Evolutionary conservation across 2,329 filamentous ascomycete species (phyloP).

Genomic region (Xylariaceae sp.): DNA sequence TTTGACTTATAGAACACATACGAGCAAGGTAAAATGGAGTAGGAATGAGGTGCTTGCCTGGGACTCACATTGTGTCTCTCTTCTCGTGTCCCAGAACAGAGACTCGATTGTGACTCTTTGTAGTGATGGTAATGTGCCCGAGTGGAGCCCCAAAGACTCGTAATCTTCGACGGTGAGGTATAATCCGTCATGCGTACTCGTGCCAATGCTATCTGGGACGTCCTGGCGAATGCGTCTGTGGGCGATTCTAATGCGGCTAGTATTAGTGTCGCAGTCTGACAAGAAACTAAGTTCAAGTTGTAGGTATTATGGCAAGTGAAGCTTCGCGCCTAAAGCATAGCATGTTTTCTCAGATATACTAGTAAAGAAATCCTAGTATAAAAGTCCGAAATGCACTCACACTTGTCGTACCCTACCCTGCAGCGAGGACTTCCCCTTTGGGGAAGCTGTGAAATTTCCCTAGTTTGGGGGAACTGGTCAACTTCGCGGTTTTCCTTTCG

Average conservation of each 20-base stretch:
- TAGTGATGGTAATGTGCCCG: conserved; percentile 32
- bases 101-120: conserved; percentile 35
- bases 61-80: conserved; percentile 34
- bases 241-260: conserved; percentile 27
- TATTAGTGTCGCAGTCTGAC: conserved; percentile 1
- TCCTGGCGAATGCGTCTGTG: conserved; percentile 25
- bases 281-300: background rate
- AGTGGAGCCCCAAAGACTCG: conserved; percentile 31
- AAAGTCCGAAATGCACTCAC: conserved; percentile 17
- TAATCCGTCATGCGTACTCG: conserved; percentile 27
- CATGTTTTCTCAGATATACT: background rate
- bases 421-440: conserved; percentile 29
- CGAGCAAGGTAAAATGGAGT: background rate
- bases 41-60: background rate
- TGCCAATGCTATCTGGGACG: conserved; percentile 15
- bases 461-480: conserved; percentile 13
- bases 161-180: conserved; percentile 34
- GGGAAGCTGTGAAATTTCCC: conserved; percentile 33
- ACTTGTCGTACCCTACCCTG: conserved; percentile 34
- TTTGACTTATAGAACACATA: background rate
- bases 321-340: background rate
- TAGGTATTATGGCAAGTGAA: background rate
- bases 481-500: background rate
- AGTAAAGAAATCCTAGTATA: background rate
- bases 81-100: conserved; percentile 35